These are phyloP conservation scores for Rheum nobile DNA, from an alignment of 148 eudicot species.

Conservation along the genomic window DNA sequence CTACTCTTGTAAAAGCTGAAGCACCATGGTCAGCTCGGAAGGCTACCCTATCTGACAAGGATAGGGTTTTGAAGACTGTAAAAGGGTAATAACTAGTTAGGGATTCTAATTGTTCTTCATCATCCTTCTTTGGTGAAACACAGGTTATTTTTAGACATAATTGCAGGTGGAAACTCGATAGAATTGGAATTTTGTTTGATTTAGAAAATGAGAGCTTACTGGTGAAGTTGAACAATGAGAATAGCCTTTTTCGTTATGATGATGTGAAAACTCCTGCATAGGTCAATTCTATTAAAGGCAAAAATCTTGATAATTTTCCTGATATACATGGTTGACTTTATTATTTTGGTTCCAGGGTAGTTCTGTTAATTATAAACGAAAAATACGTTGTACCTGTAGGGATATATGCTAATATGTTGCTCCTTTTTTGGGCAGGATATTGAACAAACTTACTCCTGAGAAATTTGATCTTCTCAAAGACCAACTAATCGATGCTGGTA, in stretches of 20 bases:
- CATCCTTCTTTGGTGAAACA: background rate
- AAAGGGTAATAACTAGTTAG: constrained; percentile 55
- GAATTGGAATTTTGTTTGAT: background rate
- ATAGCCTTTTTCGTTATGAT: no score
- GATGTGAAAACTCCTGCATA: background rate
- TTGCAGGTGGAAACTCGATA: background rate
- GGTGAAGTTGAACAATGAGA: background rate
- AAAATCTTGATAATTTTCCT: background rate
- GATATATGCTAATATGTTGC: background rate
- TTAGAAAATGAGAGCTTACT: background rate
- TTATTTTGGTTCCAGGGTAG: background rate
- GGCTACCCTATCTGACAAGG: constrained; percentile 73
- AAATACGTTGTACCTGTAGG: background rate
- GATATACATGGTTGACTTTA: background rate
- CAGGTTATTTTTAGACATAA: background rate
- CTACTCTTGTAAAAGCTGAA: constrained; percentile 79
- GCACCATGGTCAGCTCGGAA: constrained; percentile 85
- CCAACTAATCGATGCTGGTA: constrained; percentile 78
- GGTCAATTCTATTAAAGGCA: background rate
- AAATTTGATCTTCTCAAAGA: constrained; percentile 87
- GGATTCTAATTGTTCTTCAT: background rate
- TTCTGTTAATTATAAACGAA: background rate
- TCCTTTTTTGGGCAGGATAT: constrained; percentile 40
- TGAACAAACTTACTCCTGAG: constrained; percentile 94
- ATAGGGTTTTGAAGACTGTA: constrained; percentile 82